Evolutionary conservation across 768 basidiomycete species (phyloP).

Genomic region (Solioccasus polychromus): DNA sequence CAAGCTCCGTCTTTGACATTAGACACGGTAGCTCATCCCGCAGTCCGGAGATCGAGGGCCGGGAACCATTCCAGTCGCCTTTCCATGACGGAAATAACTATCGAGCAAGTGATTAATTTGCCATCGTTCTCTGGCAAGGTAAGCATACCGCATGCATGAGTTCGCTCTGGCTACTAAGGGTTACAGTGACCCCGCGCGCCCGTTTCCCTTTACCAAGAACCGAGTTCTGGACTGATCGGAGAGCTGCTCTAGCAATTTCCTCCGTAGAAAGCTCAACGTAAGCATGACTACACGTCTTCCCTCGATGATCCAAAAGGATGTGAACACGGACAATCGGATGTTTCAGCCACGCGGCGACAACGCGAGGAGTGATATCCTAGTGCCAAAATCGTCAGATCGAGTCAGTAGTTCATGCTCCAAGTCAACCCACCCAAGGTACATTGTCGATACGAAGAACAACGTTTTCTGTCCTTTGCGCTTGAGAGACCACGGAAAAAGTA

Average conservation of each 20-base stretch:
- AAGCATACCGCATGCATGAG: constrained; percentile 68
- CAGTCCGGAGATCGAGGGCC: constrained; percentile 65
- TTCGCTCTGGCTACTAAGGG: constrained; percentile 75
- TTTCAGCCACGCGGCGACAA: constrained; percentile 65
- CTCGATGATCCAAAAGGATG: constrained; percentile 75
- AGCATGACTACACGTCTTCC: constrained; percentile 83
- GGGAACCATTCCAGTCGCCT: constrained; percentile 66
- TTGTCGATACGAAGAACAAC: constrained; percentile 83
- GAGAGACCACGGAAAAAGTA: constrained; percentile 11
- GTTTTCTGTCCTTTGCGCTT: constrained; percentile 32
- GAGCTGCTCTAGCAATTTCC: constrained; percentile 59
- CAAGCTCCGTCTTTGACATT: constrained; percentile 64
- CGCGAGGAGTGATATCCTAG: constrained; percentile 81
- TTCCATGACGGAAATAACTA: constrained; percentile 82
- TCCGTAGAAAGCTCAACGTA: constrained; percentile 71
- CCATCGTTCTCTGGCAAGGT: neutral
- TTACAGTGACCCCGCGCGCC: constrained; percentile 81
- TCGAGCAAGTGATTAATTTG: neutral
- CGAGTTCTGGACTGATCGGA: constrained; percentile 49
- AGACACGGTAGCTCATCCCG: constrained; percentile 59
- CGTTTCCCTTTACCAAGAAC: constrained; percentile 77
- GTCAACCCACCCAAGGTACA: constrained; percentile 73
- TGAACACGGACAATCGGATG: constrained; percentile 65
- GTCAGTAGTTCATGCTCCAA: neutral
- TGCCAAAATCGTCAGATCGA: constrained; percentile 8